phyloP scores from a whole-genome alignment of 768 basidiomycete species.

The Tricholoma saponaceum region DNA sequence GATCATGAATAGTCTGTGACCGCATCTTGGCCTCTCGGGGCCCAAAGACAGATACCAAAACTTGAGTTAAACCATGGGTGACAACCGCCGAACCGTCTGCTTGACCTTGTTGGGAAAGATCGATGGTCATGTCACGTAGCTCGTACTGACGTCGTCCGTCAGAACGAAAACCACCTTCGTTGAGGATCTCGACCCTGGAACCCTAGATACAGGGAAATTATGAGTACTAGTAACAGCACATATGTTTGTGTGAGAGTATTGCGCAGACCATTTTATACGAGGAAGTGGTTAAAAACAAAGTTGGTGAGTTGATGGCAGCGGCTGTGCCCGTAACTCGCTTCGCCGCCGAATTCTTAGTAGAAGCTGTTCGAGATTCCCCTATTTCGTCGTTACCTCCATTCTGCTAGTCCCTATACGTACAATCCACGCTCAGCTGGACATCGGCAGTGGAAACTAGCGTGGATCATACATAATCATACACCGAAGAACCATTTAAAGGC shows the following conservation, averaged over 20 bases:
- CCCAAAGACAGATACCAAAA: constrained; percentile 85
- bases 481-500: not conserved
- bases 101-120: constrained; percentile 66
- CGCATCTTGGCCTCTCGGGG: constrained; percentile 86
- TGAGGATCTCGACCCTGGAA: constrained; percentile 69
- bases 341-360: not conserved
- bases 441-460: constrained; percentile 4
- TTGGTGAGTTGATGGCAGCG: no score
- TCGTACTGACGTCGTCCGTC: constrained; percentile 94
- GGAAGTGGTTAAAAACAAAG: no score
- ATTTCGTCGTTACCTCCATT: constrained; percentile 11
- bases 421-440: no score
- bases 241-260: constrained; percentile 4
- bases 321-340: no score
- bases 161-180: constrained; percentile 84
- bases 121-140: constrained; percentile 76
- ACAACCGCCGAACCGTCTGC: constrained; percentile 86
- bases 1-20: constrained; percentile 79
- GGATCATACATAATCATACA: not conserved
- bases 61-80: constrained; percentile 87
- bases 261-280: constrained; percentile 1
- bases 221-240: no score
- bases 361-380: not conserved
- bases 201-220: constrained; percentile 23
- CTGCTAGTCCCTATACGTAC: not conserved